Conservation (phyloP, 2,329 filamentous ascomycete species). For the Furcasterigmium sp. region DNA sequence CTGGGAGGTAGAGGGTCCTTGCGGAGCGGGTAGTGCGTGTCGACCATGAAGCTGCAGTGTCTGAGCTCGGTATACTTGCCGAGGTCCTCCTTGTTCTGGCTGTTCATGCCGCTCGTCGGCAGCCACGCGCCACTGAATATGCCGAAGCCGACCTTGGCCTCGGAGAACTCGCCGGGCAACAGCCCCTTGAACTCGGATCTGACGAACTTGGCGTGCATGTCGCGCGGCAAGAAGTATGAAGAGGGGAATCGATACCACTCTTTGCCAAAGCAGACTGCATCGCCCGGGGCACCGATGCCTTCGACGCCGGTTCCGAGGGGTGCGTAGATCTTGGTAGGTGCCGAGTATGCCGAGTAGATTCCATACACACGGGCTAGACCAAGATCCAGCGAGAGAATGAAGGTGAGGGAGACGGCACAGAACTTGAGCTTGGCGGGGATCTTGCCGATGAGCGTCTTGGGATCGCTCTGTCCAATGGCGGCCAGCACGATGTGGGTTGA, state of each 20-base stretch:
- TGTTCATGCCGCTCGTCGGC: constrained; percentile 81
- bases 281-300: constrained; percentile 52
- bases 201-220: constrained; percentile 82
- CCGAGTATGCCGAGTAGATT: constrained; percentile 75
- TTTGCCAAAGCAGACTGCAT: constrained; percentile 83
- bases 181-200: constrained; percentile 86
- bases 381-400: constrained; percentile 60
- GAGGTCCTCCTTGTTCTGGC: constrained; percentile 79
- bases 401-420: constrained; percentile 48
- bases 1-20: constrained; percentile 48
- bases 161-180: constrained; percentile 83
- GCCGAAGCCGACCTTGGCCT: constrained; percentile 63
- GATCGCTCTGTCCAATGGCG: constrained; percentile 66
- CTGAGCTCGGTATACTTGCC: constrained; percentile 79
- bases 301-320: constrained; percentile 49
- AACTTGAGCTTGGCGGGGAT: constrained; percentile 75
- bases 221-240: constrained; percentile 82
- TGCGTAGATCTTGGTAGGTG: constrained; percentile 67
- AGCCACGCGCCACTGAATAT: constrained; percentile 82
- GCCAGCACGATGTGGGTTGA: constrained; percentile 75
- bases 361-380: constrained; percentile 70
- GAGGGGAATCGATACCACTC: constrained; percentile 98
- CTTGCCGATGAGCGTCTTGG: constrained; percentile 60
- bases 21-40: constrained; percentile 69
- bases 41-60: constrained; percentile 78